A percentile compares a stretch with the other conserved stretches of the same genome.
phyloP scores from a whole-genome alignment of 805 yeast species.

The Myxozyma udenii region DNA sequence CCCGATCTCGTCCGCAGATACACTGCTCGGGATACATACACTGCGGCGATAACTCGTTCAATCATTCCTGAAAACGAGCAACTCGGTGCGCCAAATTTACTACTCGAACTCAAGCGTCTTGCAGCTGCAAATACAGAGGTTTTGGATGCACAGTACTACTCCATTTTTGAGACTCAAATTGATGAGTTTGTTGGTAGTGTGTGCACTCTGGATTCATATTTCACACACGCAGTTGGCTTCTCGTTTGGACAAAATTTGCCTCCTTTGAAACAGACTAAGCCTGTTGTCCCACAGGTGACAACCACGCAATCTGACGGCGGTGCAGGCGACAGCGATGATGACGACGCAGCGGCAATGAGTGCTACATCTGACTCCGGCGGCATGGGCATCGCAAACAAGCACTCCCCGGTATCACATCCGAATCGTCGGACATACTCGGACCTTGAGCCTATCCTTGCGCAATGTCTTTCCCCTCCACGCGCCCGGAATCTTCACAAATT shows the following conservation, averaged over 20 bases:
- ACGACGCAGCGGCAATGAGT: not conserved
- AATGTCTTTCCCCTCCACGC: not conserved
- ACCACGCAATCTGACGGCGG: not conserved
- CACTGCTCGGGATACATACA: slow-evolving; percentile 14
- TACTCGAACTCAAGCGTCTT: slow-evolving; percentile 13
- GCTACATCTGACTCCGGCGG: not conserved
- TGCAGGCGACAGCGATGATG: not conserved
- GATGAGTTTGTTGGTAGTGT: not conserved
- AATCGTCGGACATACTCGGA: not conserved
- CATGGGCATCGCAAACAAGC: not conserved
- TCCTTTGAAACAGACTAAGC: not conserved
- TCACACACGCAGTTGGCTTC: slow-evolving; percentile 22
- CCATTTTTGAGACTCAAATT: slow-evolving; percentile 21
- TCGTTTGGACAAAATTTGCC: slow-evolving; percentile 1
- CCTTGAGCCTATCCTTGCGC: not conserved
- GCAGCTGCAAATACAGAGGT: slow-evolving; percentile 14
- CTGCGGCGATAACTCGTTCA: slow-evolving; percentile 7
- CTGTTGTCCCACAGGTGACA: not conserved
- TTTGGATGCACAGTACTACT: slow-evolving; percentile 5
- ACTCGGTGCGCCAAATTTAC: slow-evolving; percentile 17
- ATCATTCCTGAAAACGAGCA: slow-evolving; percentile 5
- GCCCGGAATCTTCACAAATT: not conserved
- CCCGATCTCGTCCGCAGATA: slow-evolving; percentile 21
- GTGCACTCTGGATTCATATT: slow-evolving; percentile 13
- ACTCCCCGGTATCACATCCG: no score